phyloP scores from a whole-genome alignment of 345 rosid genomes.

The Gossypium sturtianum region DNA sequence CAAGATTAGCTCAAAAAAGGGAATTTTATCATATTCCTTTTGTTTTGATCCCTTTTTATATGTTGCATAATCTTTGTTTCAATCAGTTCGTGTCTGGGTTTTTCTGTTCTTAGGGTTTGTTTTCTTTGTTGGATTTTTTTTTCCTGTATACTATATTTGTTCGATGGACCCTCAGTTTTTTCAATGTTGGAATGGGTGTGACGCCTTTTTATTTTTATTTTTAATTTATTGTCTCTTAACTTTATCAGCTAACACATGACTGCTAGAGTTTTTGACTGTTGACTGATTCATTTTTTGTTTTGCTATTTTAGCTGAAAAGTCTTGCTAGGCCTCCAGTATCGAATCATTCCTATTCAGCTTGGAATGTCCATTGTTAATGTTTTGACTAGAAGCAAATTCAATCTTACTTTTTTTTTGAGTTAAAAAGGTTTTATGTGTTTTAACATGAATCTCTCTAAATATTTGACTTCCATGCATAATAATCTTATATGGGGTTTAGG shows the following conservation, averaged over 20 bases:
- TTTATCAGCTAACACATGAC: neutral
- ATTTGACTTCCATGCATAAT: neutral
- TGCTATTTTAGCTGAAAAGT: slow-evolving; percentile 16
- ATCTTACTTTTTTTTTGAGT: neutral
- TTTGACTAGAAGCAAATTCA: slow-evolving; percentile 6
- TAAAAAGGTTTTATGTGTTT: neutral
- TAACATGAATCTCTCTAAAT: neutral
- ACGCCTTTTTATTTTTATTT: neutral
- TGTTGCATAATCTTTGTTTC: slow-evolving; percentile 7
- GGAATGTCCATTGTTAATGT: slow-evolving; percentile 23
- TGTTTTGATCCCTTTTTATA: neutral
- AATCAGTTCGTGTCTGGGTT: neutral
- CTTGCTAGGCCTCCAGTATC: slow-evolving; percentile 4
- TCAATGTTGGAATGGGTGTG: neutral
- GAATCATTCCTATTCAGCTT: slow-evolving; percentile 8
- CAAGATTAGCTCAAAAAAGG: slow-evolving; percentile 14
- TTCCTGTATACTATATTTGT: neutral
- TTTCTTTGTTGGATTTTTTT: neutral
- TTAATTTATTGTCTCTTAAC: neutral
- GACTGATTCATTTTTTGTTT: neutral
- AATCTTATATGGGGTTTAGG: neutral
- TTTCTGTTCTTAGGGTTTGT: neutral
- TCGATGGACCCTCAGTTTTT: slow-evolving; percentile 15
- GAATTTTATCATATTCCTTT: slow-evolving; percentile 14
- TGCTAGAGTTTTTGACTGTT: slow-evolving; percentile 1